phyloP scores from a whole-genome alignment of 2,329 filamentous ascomycete genomes.

The Diaporthe destruens region DNA sequence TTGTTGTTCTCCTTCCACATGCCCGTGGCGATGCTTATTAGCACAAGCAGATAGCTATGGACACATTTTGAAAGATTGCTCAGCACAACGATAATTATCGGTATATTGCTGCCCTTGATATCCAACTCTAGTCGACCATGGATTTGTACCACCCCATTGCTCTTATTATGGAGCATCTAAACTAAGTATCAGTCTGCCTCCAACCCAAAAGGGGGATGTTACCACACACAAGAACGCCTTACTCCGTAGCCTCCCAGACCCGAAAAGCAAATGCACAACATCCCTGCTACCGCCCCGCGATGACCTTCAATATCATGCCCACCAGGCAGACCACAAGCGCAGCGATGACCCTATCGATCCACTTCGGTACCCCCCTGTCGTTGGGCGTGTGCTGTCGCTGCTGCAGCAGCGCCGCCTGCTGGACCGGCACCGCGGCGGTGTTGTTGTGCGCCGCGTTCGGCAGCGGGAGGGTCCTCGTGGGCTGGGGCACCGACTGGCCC shows the following conservation, averaged over 20 bases:
- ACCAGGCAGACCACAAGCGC: conserved; percentile 77
- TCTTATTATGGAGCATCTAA: conserved; percentile 1
- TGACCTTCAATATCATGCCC: conserved; percentile 74
- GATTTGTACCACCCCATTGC: not conserved
- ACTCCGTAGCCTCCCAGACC: conserved; percentile 5
- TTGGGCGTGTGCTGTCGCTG: conserved; percentile 37
- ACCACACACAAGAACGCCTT: conserved; percentile 25
- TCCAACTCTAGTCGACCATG: not conserved
- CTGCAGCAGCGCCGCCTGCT: conserved; percentile 38
- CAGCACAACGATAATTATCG: not conserved
- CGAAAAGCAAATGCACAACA: conserved; percentile 4
- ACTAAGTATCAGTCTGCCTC: conserved; percentile 9
- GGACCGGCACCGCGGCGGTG: conserved; percentile 32
- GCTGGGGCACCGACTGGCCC: conserved; percentile 50
- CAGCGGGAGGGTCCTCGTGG: conserved; percentile 52
- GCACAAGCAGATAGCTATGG: not conserved
- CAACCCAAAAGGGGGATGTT: not conserved
- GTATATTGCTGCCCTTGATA: not conserved
- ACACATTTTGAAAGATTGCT: not conserved
- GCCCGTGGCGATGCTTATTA: not conserved
- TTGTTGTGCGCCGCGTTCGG: conserved; percentile 40
- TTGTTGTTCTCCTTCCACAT: too few relatives aligned
- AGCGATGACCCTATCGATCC: conserved; percentile 86
- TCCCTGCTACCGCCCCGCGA: conserved; percentile 46
- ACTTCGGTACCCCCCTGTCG: conserved; percentile 71